Percentiles rank a stretch among this genome's conserved stretches.
Evolutionary conservation across 169 alveolate species (phyloP).

Genomic region (Eimeria zaria): DNA sequence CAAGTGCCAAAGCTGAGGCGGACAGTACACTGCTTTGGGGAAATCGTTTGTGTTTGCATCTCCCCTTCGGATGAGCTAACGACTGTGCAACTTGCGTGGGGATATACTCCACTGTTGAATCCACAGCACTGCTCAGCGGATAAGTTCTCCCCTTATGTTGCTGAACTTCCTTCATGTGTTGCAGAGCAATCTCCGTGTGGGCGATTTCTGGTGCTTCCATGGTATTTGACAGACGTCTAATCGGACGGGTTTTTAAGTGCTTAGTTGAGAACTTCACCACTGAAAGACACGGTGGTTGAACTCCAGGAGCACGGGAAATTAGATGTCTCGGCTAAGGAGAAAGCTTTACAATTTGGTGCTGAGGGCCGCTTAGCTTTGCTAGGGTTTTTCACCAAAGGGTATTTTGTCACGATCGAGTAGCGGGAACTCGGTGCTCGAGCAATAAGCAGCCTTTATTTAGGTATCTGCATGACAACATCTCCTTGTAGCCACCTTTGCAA

Average conservation of each 20-base stretch:
- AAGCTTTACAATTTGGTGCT: not conserved
- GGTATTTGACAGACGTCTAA: not conserved
- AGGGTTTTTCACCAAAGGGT: not conserved
- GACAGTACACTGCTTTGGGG: not conserved
- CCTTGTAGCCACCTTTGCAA: not conserved
- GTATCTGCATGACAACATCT: not conserved
- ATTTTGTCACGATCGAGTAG: not conserved
- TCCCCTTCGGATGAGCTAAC: not conserved
- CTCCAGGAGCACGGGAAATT: not conserved
- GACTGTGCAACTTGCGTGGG: not conserved
- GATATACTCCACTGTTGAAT: not conserved
- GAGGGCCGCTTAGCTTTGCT: not conserved
- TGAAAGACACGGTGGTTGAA: not conserved
- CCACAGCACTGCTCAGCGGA: not conserved
- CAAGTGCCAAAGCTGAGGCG: conserved; percentile 2
- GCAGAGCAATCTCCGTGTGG: not conserved
- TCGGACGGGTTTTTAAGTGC: not conserved
- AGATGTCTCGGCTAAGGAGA: not conserved
- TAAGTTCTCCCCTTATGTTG: not conserved
- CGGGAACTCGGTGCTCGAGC: not conserved
- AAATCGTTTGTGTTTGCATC: not conserved
- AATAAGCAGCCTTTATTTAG: not conserved
- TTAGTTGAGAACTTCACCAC: not conserved
- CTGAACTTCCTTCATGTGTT: not conserved
- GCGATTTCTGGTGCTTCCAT: not conserved